Base-by-base conservation (phyloP, 139 green algal species). In the Coccomyxa sp. region DNA sequence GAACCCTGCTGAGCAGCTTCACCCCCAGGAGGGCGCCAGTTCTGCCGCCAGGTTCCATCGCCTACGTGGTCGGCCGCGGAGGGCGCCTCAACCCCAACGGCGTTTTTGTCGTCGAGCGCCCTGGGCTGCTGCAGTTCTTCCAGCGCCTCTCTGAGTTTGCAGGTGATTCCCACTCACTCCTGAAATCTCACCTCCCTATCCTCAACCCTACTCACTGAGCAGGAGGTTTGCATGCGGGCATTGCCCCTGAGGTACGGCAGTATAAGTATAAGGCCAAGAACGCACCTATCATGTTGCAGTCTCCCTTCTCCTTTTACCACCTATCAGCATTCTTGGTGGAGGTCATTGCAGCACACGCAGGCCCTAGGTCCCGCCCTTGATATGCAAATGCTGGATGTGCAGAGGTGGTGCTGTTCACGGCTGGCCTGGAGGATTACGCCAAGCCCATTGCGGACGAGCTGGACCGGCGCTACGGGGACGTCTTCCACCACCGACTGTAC, bases 361-460 rank as follows among this genome's bases (percentile, higher is more conserved):
- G n/a, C n/a, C n/a, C n/a, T n/a, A n/a, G n/a, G n/a, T n/a, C n/a
- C n/a, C n/a, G 2, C 6, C 24, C 31, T 35, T 72, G 36, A 40
- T 55, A 0, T 22, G 72, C 16, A 18, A 4, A 68, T 72, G n/a
- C n/a, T n/a, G n/a, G n/a, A n/a, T n/a, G 50, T 64, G 80, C 85
- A 86, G 92, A 96, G 88, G 88, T 97, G 14, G 82, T 98, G 35
- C 74, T 97, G 24, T 98, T 96, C 90, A 98, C 94, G 0, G 94
- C 93, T 4, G 94, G 94, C 8, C 85, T 97, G 44, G 86, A 95
- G 81, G 92, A 95, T 75, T 98, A 98, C 75, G 94, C 93, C 0
- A 55, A 54, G 55, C 93, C 92, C 55, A 97, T 98, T 73, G 78
- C 92, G 27, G 84, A 95, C 34, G 88, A 82, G 1, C 87, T 98